Base-by-base conservation (phyloP, 495 filamentous ascomycete species). In the Penicillium egyptiacum region DNA sequence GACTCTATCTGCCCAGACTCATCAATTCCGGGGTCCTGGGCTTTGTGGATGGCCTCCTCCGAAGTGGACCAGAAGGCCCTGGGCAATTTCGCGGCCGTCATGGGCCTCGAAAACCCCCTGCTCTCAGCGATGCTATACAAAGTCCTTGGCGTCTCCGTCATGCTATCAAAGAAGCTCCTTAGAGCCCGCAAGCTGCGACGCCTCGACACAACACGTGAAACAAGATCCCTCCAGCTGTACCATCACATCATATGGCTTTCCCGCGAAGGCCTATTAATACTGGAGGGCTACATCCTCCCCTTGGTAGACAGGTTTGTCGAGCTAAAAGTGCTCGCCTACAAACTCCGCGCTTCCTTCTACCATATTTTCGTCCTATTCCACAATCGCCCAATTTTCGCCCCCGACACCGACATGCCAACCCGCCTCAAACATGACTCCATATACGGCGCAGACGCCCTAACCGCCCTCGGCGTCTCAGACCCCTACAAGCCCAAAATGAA, bases 21-120 rank as follows among this genome's bases (percentile, higher is more conserved):
- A 39, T 10, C 49, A 65, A 70, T 67, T 35, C 46, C 66, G 26
- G 56, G 48, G 12, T 50, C 65, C 17, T 59, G 77, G 33, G 56
- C 57, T 64, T 63, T 75, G 66, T 81, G 80, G 80, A 98, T 97
- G 94, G 93, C 95, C 72, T 92, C 90, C 70, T 92, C 91, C 46
- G 91, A 96, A 72, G 89, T 98, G 43, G 94, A 98, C 71, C 91
- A 96, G 77, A 98, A 97, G 76, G 96, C 92, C 73, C 80, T 98
- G 62, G 91, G 90, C 70, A 83, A 83, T 63, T 87, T 95, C 62
- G 93, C 94, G 60, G 88, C 85, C 70, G 77, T 81, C 35, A 91
- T 87, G 58, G 81, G 83, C 61, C 71, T 79, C 42, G 82, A 88
- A 61, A 91, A 90, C 65, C 85, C 88, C 11, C 78, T 89, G 5